Evolutionary conservation across 2,329 filamentous ascomycete genomes (phyloP).

Genomic region (Aspergillus sp.): DNA sequence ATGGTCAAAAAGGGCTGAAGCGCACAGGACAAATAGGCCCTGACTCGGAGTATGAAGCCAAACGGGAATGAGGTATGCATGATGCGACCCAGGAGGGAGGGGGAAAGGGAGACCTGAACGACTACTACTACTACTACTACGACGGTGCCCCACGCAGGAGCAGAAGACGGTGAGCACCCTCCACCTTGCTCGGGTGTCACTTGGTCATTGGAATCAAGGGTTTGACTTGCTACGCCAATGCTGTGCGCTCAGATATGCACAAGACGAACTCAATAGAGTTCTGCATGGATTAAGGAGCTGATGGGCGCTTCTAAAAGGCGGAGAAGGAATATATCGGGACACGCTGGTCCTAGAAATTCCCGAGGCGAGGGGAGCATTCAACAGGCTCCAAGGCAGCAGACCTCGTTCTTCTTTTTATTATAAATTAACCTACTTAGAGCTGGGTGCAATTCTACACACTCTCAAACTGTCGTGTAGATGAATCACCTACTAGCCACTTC

Average conservation of each 20-base stretch:
- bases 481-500: too few relatives aligned
- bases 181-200: slow-evolving; percentile 7
- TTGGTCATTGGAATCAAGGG: slow-evolving; percentile 14
- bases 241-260: slow-evolving; percentile 5
- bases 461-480: too few relatives aligned
- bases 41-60: not conserved
- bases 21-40: not conserved
- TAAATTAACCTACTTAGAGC: too few relatives aligned
- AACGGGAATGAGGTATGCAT: slow-evolving; percentile 14
- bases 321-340: slow-evolving; percentile 1
- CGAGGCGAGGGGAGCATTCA: too few relatives aligned
- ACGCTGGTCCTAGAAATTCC: too few relatives aligned
- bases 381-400: too few relatives aligned
- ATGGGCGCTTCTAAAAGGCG: slow-evolving; percentile 7
- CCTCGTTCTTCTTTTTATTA: too few relatives aligned
- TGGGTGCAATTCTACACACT: too few relatives aligned
- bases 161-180: slow-evolving; percentile 22
- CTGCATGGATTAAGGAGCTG: slow-evolving; percentile 8
- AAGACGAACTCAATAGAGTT: not conserved
- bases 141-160: slow-evolving; percentile 14
- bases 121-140: not conserved
- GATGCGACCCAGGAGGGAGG: slow-evolving; percentile 16
- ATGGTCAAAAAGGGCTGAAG: not conserved
- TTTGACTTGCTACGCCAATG: slow-evolving; percentile 8
- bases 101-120: not conserved